phyloP scores from a whole-genome alignment of 164 flowering plant species.

The Brasenia schreberi region DNA sequence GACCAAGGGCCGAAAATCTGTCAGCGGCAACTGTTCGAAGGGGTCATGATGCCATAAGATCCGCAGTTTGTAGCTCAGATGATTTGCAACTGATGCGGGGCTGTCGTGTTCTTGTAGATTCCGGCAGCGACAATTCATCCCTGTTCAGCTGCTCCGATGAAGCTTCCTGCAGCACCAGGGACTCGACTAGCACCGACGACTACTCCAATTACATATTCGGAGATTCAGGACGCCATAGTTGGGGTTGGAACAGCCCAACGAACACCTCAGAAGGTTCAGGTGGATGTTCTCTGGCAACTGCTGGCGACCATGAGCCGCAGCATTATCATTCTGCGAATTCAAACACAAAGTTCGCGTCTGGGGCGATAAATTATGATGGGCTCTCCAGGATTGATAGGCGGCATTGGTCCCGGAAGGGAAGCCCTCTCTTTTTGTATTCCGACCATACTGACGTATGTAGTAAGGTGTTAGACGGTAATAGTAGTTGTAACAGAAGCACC shows the following conservation, averaged over 20 bases:
- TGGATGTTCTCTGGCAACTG: constrained; percentile 21
- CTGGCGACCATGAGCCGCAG: constrained; percentile 12
- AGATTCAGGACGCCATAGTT: constrained; percentile 13
- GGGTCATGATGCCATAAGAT: constrained; percentile 5
- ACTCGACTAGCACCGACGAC: constrained; percentile 64
- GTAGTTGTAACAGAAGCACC: constrained; percentile 22
- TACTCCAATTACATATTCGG: constrained; percentile 50
- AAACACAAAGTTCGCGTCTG: constrained; percentile 6
- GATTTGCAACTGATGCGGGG: constrained; percentile 1
- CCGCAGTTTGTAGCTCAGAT: constrained; percentile 15
- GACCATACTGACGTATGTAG: constrained; percentile 34
- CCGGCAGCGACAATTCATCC: constrained; percentile 68
- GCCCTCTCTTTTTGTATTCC: constrained; percentile 22
- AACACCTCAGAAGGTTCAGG: constrained; percentile 19
- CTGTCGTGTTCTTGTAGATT: constrained; percentile 18
- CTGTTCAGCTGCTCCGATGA: constrained; percentile 77
- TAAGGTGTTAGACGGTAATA: constrained; percentile 17
- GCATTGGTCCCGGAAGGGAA: constrained; percentile 11
- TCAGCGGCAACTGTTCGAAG: constrained; percentile 6
- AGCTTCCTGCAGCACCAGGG: constrained; percentile 66
- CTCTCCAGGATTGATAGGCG: constrained; percentile 4
- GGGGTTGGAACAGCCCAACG: constrained; percentile 26
- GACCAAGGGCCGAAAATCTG: constrained; percentile 5
- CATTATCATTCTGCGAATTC: background rate
- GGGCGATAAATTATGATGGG: constrained; percentile 6